Percentiles rank a stretch among this genome's conserved stretches.
phyloP scores from a whole-genome alignment of 148 eudicot species.

The Beta vulgaris region DNA sequence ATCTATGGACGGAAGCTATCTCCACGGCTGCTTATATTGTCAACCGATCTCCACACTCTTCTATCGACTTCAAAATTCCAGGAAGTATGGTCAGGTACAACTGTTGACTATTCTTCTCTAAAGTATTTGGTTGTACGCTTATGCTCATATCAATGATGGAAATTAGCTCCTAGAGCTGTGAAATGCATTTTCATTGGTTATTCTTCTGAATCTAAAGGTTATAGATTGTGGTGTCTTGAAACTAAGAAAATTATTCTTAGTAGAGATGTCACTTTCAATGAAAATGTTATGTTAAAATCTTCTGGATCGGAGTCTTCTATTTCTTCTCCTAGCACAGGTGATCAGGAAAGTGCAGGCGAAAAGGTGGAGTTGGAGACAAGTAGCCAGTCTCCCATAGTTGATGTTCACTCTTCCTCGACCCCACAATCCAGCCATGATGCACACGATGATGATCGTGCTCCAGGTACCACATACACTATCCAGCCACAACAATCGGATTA shows the following conservation, averaged over 20 bases:
- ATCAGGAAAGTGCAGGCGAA: neutral
- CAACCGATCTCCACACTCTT: neutral
- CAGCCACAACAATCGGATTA: no score
- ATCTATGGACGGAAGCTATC: neutral
- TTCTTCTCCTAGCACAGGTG: neutral
- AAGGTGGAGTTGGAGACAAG: neutral
- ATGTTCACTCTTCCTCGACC: neutral
- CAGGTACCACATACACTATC: neutral
- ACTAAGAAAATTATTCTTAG: no score
- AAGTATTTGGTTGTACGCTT: no score
- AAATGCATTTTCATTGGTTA: no score
- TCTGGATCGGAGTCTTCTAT: neutral
- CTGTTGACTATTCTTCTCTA: neutral
- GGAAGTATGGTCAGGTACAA: neutral
- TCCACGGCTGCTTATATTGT: neutral
- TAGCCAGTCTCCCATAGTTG: neutral
- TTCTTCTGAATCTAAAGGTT: no score
- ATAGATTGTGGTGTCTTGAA: no score
- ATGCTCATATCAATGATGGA: no score
- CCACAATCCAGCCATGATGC: neutral
- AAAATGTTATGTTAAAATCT: no score
- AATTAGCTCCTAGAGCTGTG: no score
- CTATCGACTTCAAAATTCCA: neutral
- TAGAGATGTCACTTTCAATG: no score
- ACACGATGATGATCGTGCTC: neutral